Evolutionary conservation across 257 asterid species (phyloP).

Genomic region (Henckelia pumila): DNA sequence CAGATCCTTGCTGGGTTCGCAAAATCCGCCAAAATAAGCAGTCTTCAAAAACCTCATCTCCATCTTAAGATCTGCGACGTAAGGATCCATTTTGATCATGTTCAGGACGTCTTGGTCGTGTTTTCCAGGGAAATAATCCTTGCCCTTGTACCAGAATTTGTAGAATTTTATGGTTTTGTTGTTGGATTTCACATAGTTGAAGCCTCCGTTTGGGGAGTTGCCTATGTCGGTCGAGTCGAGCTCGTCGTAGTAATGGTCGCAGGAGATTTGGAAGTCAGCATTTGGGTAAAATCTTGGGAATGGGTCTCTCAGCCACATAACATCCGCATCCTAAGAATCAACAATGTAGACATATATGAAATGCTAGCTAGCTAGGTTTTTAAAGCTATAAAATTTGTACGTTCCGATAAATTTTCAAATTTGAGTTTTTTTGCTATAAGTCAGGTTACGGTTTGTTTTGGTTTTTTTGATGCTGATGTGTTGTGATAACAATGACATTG

Average conservation of each 20-base stretch:
- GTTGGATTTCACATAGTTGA: conserved; percentile 54
- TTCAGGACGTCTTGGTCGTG: conserved; percentile 68
- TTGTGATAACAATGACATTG: too few relatives aligned
- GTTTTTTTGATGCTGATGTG: too few relatives aligned
- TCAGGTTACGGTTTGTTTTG: too few relatives aligned
- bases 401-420: too few relatives aligned
- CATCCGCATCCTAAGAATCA: conserved; percentile 52
- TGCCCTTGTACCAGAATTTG: conserved; percentile 44
- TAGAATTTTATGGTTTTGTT: conserved; percentile 45
- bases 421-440: too few relatives aligned
- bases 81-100: conserved; percentile 38
- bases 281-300: conserved; percentile 43
- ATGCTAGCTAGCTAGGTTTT: too few relatives aligned
- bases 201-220: conserved; percentile 60
- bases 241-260: conserved; percentile 41
- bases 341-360: too few relatives aligned
- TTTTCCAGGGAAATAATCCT: conserved; percentile 39
- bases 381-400: too few relatives aligned
- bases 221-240: conserved; percentile 28
- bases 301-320: conserved; percentile 69
- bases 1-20: conserved; percentile 50
- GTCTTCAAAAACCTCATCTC: conserved; percentile 52
- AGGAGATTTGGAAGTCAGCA: conserved; percentile 56
- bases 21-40: conserved; percentile 56
- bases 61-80: conserved; percentile 33